Conservation (phyloP, 1,284 basidiomycete genomes). For the Moesziomyces aphidis region DNA sequence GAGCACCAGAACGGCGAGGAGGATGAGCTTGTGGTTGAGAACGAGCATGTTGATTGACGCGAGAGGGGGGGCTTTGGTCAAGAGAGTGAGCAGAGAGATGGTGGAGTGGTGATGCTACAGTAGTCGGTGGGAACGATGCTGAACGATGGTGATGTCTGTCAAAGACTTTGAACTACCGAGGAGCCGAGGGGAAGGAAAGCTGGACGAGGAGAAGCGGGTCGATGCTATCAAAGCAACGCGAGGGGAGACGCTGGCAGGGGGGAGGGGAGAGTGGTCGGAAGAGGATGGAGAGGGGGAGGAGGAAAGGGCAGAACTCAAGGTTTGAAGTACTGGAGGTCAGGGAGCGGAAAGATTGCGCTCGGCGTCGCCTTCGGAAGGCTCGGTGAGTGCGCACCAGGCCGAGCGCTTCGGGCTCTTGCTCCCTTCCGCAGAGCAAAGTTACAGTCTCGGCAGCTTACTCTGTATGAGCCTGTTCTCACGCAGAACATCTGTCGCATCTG, state of each 20-base stretch:
- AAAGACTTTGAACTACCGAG: conserved; percentile 34
- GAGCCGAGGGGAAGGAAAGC: conserved; percentile 3
- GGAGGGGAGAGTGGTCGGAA: conserved; percentile 4
- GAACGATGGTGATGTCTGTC: conserved; percentile 48
- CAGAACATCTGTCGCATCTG: not conserved
- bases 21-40: conserved; percentile 41
- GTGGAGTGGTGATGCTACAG: conserved; percentile 23
- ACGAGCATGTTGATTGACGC: conserved; percentile 27
- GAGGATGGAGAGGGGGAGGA: conserved; percentile 4
- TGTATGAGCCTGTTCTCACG: too few species aligned
- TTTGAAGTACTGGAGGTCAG: not conserved
- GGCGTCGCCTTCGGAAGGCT: conserved; percentile 14
- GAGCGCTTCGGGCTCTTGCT: not conserved
- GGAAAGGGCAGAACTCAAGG: not conserved
- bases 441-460: too few species aligned
- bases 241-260: not conserved
- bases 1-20: conserved; percentile 35
- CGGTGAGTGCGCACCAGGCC: conserved; percentile 15
- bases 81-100: not conserved
- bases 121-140: conserved; percentile 16
- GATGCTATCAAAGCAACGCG: conserved; percentile 47
- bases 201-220: conserved; percentile 3
- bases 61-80: not conserved
- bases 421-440: too few species aligned
- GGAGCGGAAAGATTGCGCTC: conserved; percentile 1